phyloP scores from a whole-genome alignment of 208 protist genomes.

The Crithidia thermophila region DNA sequence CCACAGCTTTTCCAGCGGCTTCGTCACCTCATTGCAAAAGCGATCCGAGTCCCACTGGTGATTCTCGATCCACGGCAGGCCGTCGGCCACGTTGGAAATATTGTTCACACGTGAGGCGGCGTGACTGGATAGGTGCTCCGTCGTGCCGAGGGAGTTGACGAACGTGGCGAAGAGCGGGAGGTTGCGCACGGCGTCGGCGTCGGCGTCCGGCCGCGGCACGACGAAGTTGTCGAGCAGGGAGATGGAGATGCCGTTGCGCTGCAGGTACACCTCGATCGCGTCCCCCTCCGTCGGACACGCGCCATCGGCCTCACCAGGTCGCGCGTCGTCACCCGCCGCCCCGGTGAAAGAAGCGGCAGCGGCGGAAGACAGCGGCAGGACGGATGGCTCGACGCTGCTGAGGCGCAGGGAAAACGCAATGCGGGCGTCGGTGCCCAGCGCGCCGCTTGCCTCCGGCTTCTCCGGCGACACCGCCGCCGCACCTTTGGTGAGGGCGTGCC shows the following conservation, averaged over 20 bases:
- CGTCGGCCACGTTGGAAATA: constrained; percentile 2
- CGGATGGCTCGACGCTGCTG: constrained; percentile 18
- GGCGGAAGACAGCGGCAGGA: background rate
- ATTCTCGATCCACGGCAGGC: constrained; percentile 27
- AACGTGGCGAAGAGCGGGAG: constrained; percentile 20
- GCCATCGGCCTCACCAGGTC: background rate
- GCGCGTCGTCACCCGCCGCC: background rate
- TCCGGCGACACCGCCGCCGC: background rate
- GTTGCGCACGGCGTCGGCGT: constrained; percentile 16
- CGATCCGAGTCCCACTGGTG: constrained; percentile 24
- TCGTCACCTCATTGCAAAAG: constrained; percentile 17
- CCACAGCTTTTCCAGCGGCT: constrained; percentile 30
- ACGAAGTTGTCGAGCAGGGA: constrained; percentile 27
- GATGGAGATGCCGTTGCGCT: constrained; percentile 29
- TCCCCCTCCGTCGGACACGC: constrained; percentile 13
- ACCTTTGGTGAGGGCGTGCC: constrained; percentile 15
- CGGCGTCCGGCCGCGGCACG: constrained; percentile 24
- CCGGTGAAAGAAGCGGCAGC: background rate
- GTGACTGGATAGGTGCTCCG: constrained; percentile 10
- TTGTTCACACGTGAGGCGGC: background rate
- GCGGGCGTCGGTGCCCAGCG: background rate
- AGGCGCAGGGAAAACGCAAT: constrained; percentile 32
- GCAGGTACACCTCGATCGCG: constrained; percentile 32
- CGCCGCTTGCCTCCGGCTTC: background rate
- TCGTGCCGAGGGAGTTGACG: constrained; percentile 16